Base-by-base conservation (phyloP, 2,329 filamentous ascomycete species). In the Aphanocladium album region DNA sequence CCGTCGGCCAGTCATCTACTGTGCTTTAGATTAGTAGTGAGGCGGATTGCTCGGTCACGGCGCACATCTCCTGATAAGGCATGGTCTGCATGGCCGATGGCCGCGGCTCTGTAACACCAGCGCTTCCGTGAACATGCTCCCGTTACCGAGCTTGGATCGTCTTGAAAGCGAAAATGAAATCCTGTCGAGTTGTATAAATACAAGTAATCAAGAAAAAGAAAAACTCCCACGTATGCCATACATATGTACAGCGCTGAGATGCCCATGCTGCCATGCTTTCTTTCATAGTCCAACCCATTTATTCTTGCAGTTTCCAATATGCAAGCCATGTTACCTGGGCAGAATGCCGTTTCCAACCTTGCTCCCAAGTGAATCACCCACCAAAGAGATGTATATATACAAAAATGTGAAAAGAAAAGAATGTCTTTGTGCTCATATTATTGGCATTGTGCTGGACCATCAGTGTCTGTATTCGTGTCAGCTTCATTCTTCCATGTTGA, bases 381-480 rank as follows among this genome's bases (percentile, higher is more conserved):
- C 23, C 2, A 50, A 37, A 56, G 5, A 6, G 9, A 8, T n/a
- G 21, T 46, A 9, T 53, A 53, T 53, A 60, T 53, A 37, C 33
- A 46, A n/a, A 51, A 51, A 3, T 17, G 14, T 47, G 14, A 45
- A 35, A 17, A 33, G n/a, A 23, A 14, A 39, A 14, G 14, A 33
- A 11, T 35, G 16, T 16, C 17, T n/a, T 16, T 39, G 17, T 33
- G 45, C 23, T 30, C 25, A 12, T 45, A 14, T 39, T 47, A 60
- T 47, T 60, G 57, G 30, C 57, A 60, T 46, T 60, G 19, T 17
- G 59, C 60, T 27, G 60, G 37, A 9, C 52, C 60, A 17, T 64
- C 62, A 17, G 62, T 60, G 25, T 64, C 65, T 66, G 8, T 25
- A 16, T 11, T 9, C 12, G 14, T 53, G 57, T 60, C 9, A 60